A percentile compares a stretch with the other conserved stretches of the same genome.
Evolutionary conservation across 176 grass and related monocot species (phyloP).

Genomic region (Oropetium thomaeum): DNA sequence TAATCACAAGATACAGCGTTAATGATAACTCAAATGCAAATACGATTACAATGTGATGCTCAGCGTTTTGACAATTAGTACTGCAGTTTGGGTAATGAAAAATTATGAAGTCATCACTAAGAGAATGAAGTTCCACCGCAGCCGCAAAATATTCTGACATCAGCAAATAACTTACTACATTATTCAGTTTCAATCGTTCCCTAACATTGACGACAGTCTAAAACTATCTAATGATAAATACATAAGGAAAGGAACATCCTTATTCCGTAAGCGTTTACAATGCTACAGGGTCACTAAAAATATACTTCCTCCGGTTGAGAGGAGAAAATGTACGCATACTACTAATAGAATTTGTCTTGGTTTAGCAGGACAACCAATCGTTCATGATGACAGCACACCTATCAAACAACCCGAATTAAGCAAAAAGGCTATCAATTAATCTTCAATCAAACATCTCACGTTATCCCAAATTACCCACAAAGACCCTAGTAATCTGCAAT

Average conservation of each 20-base stretch:
- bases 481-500: constrained; percentile 5
- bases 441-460: constrained; percentile 1
- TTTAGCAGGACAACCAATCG: background rate
- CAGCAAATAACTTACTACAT: background rate
- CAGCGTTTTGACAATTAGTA: constrained; percentile 7
- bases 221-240: constrained; percentile 18
- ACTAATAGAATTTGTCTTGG: constrained; percentile 19
- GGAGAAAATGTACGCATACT: constrained; percentile 6
- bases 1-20: constrained; percentile 6
- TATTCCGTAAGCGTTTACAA: background rate
- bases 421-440: constrained; percentile 20
- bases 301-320: background rate
- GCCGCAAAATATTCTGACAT: background rate
- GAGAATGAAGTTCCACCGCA: background rate
- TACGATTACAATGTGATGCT: background rate
- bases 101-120: background rate
- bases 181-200: background rate
- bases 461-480: constrained; percentile 6
- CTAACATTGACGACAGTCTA: background rate
- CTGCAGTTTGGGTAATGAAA: constrained; percentile 11
- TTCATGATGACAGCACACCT: background rate
- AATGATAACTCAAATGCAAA: constrained; percentile 19
- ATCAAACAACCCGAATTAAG: constrained; percentile 25
- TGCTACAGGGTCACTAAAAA: background rate
- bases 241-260: background rate